Percentiles rank a stretch among this genome's conserved stretches.
These are phyloP conservation scores for Aspergillus sclerotiicarbonarius DNA, from an alignment of 495 filamentous ascomycete species.

Conservation along the genomic window DNA sequence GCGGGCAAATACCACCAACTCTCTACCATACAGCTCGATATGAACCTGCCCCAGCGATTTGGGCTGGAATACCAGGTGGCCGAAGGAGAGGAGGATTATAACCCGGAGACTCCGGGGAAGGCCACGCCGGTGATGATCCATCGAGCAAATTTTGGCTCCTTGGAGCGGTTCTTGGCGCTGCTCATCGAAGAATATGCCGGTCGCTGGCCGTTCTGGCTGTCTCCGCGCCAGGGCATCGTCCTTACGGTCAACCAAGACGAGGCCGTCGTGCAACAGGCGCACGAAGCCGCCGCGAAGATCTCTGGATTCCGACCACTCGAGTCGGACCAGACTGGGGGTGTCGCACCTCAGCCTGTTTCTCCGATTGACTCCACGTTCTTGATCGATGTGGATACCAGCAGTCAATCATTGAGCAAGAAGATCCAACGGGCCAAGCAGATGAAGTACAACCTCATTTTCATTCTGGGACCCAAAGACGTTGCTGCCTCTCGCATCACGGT, in stretches of 20 bases:
- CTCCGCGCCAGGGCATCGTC: conserved; percentile 76
- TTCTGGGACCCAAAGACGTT: conserved; percentile 62
- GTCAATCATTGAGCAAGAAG: conserved; percentile 63
- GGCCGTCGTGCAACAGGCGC: conserved; percentile 57
- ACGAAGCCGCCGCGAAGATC: conserved; percentile 39
- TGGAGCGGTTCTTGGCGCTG: conserved; percentile 84
- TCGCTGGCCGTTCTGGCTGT: conserved; percentile 89
- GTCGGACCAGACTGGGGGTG: conserved; percentile 14
- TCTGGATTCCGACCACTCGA: conserved; percentile 34
- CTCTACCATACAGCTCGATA: conserved; percentile 90
- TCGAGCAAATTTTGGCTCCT: conserved; percentile 80
- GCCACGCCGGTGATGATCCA: conserved; percentile 84
- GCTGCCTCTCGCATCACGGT: conserved; percentile 43
- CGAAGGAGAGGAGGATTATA: conserved; percentile 59
- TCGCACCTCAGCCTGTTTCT: conserved; percentile 32
- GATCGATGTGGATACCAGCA: conserved; percentile 70
- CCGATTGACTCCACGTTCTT: conserved; percentile 52
- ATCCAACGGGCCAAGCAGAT: conserved; percentile 67
- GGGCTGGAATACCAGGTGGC: conserved; percentile 64
- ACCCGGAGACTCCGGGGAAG: conserved; percentile 63
- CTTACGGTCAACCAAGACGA: conserved; percentile 69
- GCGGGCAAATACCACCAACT: conserved; percentile 90
- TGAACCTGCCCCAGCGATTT: conserved; percentile 87
- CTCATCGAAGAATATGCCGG: conserved; percentile 83
- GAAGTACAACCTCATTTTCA: conserved; percentile 71